Base-by-base conservation (phyloP, 805 yeast genomes). In the Tetrapisispora namnaoensis region DNA sequence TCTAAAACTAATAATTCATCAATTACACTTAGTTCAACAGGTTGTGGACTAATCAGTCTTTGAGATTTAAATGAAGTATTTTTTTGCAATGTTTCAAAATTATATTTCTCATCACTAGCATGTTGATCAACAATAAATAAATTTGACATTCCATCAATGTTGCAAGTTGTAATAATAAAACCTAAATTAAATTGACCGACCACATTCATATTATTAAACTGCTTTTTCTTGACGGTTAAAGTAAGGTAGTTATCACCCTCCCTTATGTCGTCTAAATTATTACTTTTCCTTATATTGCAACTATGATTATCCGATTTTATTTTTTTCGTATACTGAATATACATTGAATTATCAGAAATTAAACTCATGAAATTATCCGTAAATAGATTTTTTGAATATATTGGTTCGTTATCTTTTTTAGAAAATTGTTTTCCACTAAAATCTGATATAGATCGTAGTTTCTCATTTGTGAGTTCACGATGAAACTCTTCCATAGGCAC, bases 171-270 rank as follows among this genome's bases (percentile, higher is more conserved):
- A 18, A 90, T 62, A n/a, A 93, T 87, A 57, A 93, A 93, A 0
- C 98, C 99, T n/a, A 85, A 67, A 63, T 93, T 93, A 69, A 93
- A 93, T 66, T 93, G 99, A 0, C 99, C 99, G 7, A 91, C 78
- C 13, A 93, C 68, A 38, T 74, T 65, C 98, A 93, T 91, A 3
- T 73, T 62, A 3, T 63, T 56, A 58, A 93, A 93, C 57, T 93
- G 96, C 0, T 70, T 57, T 60, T 90, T 91, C 9, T 77, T 70
- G 1, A 91, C 79, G 0, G 78, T 77, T 47, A 83, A 67, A 0
- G 83, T 74, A 45, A 86, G 65, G 40, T 73, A 68, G 38, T 72
- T 68, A 52, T 84, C 90, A 8, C 83, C 86, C 38, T 72, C 74
- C 36, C 68, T 68, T 11, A 63, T 68, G 49, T 78, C 66, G 5